Evolutionary conservation across 1,284 basidiomycete genomes (phyloP).

Genomic region (Mycena sp.): DNA sequence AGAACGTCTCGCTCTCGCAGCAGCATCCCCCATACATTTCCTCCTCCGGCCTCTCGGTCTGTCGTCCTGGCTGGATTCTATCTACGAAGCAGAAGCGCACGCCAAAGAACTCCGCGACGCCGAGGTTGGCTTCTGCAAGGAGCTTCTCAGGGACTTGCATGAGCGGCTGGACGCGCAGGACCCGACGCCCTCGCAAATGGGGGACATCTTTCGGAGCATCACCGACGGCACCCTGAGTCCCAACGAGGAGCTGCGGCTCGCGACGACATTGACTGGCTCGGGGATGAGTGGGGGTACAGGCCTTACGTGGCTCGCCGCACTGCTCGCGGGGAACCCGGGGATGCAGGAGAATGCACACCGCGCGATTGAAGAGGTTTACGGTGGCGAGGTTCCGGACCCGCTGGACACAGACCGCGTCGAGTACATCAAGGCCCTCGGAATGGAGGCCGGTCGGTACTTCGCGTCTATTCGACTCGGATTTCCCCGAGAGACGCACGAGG

Average conservation of each 20-base stretch:
- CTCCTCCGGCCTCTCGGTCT: conserved; percentile 16
- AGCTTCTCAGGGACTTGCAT: conserved; percentile 13
- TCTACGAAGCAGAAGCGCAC: conserved; percentile 10
- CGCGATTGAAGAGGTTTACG: conserved; percentile 22
- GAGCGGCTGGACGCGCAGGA: conserved; percentile 16
- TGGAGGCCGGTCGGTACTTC: conserved; percentile 17
- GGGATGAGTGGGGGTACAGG: conserved; percentile 9
- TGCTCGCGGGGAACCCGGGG: conserved; percentile 16
- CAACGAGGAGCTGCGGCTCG: conserved; percentile 22
- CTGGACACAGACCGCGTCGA: conserved; percentile 22
- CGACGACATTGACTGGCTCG: conserved; percentile 16
- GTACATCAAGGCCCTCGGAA: no score
- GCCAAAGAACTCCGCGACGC: conserved; percentile 19
- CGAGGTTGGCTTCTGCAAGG: conserved; percentile 15
- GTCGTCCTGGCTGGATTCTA: conserved; percentile 14
- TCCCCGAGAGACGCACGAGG: conserved; percentile 20
- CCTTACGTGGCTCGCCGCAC: conserved; percentile 13
- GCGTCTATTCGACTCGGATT: conserved; percentile 20
- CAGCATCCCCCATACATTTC: conserved; percentile 6
- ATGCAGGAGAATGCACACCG: conserved; percentile 20
- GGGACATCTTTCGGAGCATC: conserved; percentile 11
- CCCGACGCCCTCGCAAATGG: conserved; percentile 18
- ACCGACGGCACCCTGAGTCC: conserved; percentile 6
- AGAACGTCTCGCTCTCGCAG: conserved; percentile 4
- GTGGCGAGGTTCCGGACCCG: conserved; percentile 14